Percentiles rank a stretch among this genome's conserved stretches.
Evolutionary conservation across 2,329 filamentous ascomycete species (phyloP).

Genomic region (Hansfordia pulvinata): DNA sequence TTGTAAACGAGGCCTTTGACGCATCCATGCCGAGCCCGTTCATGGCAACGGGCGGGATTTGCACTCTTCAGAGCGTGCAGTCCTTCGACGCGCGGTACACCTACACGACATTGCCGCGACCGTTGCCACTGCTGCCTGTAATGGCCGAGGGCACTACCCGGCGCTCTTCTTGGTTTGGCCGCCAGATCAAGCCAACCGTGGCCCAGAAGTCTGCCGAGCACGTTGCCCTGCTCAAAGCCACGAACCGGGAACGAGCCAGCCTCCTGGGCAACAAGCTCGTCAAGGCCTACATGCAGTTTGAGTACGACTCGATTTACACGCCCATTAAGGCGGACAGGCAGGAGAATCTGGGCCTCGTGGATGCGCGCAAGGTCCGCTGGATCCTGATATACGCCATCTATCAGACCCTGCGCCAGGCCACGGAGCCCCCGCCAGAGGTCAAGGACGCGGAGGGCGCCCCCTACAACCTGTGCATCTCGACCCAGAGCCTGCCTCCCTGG

Average conservation of each 20-base stretch:
- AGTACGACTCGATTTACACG: slow-evolving; percentile 39
- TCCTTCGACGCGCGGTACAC: slow-evolving; percentile 50
- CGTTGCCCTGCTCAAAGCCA: slow-evolving; percentile 36
- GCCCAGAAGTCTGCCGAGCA: slow-evolving; percentile 36
- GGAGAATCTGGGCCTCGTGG: slow-evolving; percentile 44
- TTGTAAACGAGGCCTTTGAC: slow-evolving; percentile 49
- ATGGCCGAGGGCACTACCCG: slow-evolving; percentile 10
- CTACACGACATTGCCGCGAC: slow-evolving; percentile 46
- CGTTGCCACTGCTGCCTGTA: slow-evolving; percentile 53
- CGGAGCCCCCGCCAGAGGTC: slow-evolving; percentile 46
- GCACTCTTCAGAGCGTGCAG: slow-evolving; percentile 53
- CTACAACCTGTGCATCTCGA: slow-evolving; percentile 40
- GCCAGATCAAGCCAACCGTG: slow-evolving; percentile 25
- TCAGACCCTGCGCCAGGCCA: slow-evolving; percentile 57
- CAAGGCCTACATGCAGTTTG: slow-evolving; percentile 55
- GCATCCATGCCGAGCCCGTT: slow-evolving; percentile 33
- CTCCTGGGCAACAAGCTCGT: slow-evolving; percentile 43
- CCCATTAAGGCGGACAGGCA: slow-evolving; percentile 38
- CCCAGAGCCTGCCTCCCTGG: slow-evolving; percentile 31
- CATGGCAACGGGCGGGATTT: slow-evolving; percentile 51
- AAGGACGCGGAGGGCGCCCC: slow-evolving; percentile 36
- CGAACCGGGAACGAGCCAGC: slow-evolving; percentile 25
- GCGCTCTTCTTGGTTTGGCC: slow-evolving; percentile 26
- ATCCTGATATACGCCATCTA: slow-evolving; percentile 60
- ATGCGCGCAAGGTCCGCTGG: slow-evolving; percentile 69